phyloP scores from a whole-genome alignment of 2,329 filamentous ascomycete species.

The Ascochyta lentis region DNA sequence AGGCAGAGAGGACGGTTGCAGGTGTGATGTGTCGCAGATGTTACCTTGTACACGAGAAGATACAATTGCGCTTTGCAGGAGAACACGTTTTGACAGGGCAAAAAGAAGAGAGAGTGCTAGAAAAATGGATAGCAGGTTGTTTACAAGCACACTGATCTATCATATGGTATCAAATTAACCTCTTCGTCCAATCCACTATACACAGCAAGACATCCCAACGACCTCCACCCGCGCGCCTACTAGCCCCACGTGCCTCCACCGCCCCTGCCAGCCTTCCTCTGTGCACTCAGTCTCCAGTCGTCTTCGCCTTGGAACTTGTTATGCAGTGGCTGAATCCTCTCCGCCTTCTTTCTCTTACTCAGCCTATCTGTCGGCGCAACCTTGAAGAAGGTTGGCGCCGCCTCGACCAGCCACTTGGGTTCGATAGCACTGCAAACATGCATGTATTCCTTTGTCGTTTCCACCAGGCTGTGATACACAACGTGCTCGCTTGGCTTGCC shows the following conservation, averaged over 20 bases:
- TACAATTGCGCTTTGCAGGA: not conserved
- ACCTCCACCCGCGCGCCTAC: not conserved
- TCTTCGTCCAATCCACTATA: not conserved
- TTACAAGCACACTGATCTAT: not conserved
- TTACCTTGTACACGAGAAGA: too few species aligned
- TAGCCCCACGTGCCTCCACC: conserved; percentile 95
- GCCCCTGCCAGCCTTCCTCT: conserved; percentile 81
- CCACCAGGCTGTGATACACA: conserved; percentile 87
- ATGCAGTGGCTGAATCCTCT: conserved; percentile 93
- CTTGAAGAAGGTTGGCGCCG: conserved; percentile 99
- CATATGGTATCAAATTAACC: not conserved
- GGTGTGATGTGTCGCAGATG: too few species aligned
- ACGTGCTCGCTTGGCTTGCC: conserved; percentile 97
- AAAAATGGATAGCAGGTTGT: not conserved
- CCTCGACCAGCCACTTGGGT: conserved; percentile 91
- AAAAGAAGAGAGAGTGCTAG: not conserved
- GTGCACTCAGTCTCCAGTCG: conserved; percentile 91
- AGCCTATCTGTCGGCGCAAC: conserved; percentile 86
- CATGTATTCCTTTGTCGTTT: conserved; percentile 99
- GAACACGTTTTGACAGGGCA: not conserved
- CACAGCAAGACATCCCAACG: not conserved
- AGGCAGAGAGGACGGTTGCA: too few species aligned
- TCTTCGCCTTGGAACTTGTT: conserved; percentile 92
- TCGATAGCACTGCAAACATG: conserved; percentile 92
- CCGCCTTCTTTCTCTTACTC: conserved; percentile 90